A percentile compares a stretch with the other conserved stretches of the same genome.
Conservation (phyloP, 2,329 filamentous ascomycete genomes). For the Aspergillus texensis region DNA sequence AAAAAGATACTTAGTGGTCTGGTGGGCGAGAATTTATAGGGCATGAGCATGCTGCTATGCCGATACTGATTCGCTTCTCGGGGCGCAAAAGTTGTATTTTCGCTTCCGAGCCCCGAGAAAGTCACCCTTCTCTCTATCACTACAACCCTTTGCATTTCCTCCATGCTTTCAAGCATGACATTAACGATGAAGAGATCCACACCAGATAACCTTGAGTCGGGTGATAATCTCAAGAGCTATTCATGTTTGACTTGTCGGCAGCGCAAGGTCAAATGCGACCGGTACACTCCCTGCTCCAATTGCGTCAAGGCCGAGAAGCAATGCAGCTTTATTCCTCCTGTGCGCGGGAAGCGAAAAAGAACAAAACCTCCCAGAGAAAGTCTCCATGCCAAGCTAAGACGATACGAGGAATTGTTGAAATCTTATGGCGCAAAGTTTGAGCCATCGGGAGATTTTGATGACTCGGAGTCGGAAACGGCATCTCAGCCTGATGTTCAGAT, state of each 20-base stretch:
- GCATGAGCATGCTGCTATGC: not conserved
- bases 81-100: not conserved
- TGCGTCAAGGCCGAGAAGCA: slow-evolving; percentile 9
- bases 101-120: not conserved
- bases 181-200: not conserved
- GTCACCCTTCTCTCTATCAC: not conserved
- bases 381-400: not conserved
- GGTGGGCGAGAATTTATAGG: not conserved
- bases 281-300: slow-evolving; percentile 23
- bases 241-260: slow-evolving; percentile 72
- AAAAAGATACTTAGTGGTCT: not conserved
- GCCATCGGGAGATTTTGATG: not conserved
- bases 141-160: not conserved
- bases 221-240: not conserved
- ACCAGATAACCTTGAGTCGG: slow-evolving; percentile 20
- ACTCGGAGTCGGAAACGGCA: not conserved
- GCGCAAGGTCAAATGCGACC: slow-evolving; percentile 26
- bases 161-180: not conserved
- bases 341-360: not conserved
- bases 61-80: not conserved
- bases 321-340: not conserved
- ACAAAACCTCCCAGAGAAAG: slow-evolving; percentile 9
- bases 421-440: not conserved
- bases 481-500: not conserved
- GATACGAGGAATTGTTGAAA: not conserved